These are phyloP conservation scores for Poteriospumella lacustris DNA, from an alignment of 108 stramenopile genomes.

Conservation along the genomic window DNA sequence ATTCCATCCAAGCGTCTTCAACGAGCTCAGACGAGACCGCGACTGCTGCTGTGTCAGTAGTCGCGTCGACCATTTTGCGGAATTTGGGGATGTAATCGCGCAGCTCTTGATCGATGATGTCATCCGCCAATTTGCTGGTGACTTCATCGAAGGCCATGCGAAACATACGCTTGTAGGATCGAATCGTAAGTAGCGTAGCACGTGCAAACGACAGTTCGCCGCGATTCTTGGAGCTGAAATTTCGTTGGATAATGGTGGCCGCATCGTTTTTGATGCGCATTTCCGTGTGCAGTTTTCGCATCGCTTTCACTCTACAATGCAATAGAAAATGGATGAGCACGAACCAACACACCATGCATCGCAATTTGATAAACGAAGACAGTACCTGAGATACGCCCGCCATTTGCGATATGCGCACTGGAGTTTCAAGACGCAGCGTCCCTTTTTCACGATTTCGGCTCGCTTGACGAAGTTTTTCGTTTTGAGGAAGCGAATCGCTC, in stretches of 20 bases:
- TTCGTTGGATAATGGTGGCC: neutral
- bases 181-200: neutral
- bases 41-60: too few species aligned
- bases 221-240: neutral
- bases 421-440: neutral
- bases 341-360: neutral
- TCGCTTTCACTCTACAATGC: neutral
- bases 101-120: too few species aligned
- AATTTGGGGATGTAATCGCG: too few species aligned
- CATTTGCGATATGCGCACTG: neutral
- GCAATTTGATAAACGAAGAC: too few species aligned
- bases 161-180: too few species aligned
- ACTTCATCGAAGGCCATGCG: too few species aligned
- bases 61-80: too few species aligned
- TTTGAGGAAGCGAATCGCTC: neutral
- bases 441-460: neutral
- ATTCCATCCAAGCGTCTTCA: too few species aligned
- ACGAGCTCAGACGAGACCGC: too few species aligned
- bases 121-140: too few species aligned
- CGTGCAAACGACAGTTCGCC: neutral
- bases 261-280: neutral
- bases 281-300: neutral
- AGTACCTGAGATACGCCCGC: neutral
- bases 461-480: conserved; percentile 6
- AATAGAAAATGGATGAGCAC: neutral